Conservation (phyloP, 2,329 filamentous ascomycete species). For the Phoma sp. region DNA sequence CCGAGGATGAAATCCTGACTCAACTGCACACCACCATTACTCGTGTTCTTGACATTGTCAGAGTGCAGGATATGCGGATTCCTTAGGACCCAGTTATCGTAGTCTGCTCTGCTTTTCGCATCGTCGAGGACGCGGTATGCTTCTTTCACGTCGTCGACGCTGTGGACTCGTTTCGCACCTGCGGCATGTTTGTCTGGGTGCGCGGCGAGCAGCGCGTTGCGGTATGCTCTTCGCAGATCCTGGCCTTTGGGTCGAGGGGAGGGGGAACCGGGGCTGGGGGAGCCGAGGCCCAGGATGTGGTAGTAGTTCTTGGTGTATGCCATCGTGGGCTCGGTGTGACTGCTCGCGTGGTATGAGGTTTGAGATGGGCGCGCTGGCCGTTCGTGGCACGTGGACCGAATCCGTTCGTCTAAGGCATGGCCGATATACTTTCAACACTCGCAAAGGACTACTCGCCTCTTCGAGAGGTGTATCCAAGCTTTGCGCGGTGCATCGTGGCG, state of each 20-base stretch:
- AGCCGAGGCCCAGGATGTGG: conserved; percentile 31
- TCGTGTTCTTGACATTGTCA: neutral
- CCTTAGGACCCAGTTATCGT: conserved; percentile 31
- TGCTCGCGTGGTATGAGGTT: neutral
- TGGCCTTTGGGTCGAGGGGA: conserved; percentile 6
- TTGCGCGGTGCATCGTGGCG: neutral
- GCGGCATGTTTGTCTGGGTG: conserved; percentile 64
- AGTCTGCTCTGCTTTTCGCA: conserved; percentile 54
- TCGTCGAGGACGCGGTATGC: conserved; percentile 64
- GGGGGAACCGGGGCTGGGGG: conserved; percentile 9
- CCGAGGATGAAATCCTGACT: conserved; percentile 52
- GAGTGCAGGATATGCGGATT: conserved; percentile 7
- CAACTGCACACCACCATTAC: neutral
- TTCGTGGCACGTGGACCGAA: conserved; percentile 5
- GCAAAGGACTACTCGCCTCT: neutral
- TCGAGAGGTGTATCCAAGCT: neutral
- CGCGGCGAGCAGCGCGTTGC: conserved; percentile 62
- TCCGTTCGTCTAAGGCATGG: conserved; percentile 5
- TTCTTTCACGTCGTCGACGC: conserved; percentile 66
- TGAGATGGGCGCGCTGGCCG: neutral
- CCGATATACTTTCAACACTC: neutral
- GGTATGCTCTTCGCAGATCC: conserved; percentile 57
- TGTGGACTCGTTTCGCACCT: conserved; percentile 40
- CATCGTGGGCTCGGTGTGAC: conserved; percentile 16
- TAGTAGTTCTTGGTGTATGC: conserved; percentile 43